Evolutionary conservation across 257 asterid genomes (phyloP).

Genomic region (Penstemon newberryi): DNA sequence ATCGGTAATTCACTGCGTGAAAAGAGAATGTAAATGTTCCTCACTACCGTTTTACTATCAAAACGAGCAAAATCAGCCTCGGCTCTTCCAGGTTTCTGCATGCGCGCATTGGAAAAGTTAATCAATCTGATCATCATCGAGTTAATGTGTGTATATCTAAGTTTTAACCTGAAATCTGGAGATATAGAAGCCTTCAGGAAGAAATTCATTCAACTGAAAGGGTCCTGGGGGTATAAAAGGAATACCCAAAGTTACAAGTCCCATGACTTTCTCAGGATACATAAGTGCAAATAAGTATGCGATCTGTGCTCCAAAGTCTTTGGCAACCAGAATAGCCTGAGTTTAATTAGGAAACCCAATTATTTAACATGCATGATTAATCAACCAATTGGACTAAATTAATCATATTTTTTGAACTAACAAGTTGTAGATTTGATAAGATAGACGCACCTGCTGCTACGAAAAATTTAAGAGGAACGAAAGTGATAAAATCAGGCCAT

Average conservation of each 20-base stretch:
- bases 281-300: slow-evolving; percentile 44
- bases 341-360: neutral
- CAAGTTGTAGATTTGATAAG: too few species aligned
- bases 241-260: slow-evolving; percentile 49
- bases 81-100: slow-evolving; percentile 53
- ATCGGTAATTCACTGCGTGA: slow-evolving; percentile 41
- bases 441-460: too few species aligned
- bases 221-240: slow-evolving; percentile 49
- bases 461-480: too few species aligned
- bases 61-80: slow-evolving; percentile 59
- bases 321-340: slow-evolving; percentile 49
- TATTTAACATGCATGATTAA: too few species aligned
- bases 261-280: slow-evolving; percentile 51
- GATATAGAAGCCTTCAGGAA: slow-evolving; percentile 64
- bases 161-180: slow-evolving; percentile 61
- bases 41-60: slow-evolving; percentile 43
- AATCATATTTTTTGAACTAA: too few species aligned
- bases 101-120: too few species aligned
- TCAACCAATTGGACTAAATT: too few species aligned
- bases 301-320: slow-evolving; percentile 55
- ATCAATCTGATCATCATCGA: too few species aligned
- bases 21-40: slow-evolving; percentile 47
- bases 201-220: slow-evolving; percentile 5
- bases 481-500: too few species aligned
- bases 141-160: too few species aligned